phyloP scores from a whole-genome alignment of 2,329 filamentous ascomycete genomes.

The Paraphoma sp. region DNA sequence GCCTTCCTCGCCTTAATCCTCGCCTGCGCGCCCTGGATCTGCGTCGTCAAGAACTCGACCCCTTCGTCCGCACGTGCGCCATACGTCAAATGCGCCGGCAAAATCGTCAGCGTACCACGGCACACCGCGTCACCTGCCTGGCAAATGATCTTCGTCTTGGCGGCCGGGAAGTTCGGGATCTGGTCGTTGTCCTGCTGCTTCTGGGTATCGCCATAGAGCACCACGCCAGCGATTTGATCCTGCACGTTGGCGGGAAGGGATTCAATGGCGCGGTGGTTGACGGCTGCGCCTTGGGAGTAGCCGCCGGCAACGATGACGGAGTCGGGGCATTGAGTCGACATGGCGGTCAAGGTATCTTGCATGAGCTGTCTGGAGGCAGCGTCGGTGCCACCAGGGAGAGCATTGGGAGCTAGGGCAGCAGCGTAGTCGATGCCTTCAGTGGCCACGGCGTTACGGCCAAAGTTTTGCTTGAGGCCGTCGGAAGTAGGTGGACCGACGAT shows the following conservation, averaged over 20 bases:
- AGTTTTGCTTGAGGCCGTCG: conserved; percentile 34
- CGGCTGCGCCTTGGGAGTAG: conserved; percentile 44
- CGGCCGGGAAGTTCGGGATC: conserved; percentile 49
- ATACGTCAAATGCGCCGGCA: conserved; percentile 41
- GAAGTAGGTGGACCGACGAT: conserved; percentile 41
- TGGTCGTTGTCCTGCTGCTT: conserved; percentile 48
- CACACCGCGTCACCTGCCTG: conserved; percentile 61
- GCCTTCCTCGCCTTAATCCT: conserved; percentile 38
- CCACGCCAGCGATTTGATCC: conserved; percentile 49
- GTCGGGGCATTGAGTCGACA: conserved; percentile 41
- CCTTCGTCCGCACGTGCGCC: conserved; percentile 36
- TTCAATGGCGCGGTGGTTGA: conserved; percentile 43
- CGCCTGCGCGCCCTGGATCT: conserved; percentile 34
- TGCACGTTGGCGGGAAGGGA: conserved; percentile 30
- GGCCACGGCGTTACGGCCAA: conserved; percentile 34
- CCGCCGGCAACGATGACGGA: conserved; percentile 40
- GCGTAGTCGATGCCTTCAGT: conserved; percentile 44
- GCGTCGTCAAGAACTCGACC: conserved; percentile 31
- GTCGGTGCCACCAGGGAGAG: conserved; percentile 41
- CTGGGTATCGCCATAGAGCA: conserved; percentile 57
- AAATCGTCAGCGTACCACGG: conserved; percentile 48
- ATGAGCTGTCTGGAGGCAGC: conserved; percentile 23
- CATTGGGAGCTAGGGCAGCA: conserved; percentile 34
- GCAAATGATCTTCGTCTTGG: conserved; percentile 58
- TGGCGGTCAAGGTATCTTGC: conserved; percentile 29